Conservation (phyloP, 371 early-diverging fungal genomes). For the Mucor irregularis region DNA sequence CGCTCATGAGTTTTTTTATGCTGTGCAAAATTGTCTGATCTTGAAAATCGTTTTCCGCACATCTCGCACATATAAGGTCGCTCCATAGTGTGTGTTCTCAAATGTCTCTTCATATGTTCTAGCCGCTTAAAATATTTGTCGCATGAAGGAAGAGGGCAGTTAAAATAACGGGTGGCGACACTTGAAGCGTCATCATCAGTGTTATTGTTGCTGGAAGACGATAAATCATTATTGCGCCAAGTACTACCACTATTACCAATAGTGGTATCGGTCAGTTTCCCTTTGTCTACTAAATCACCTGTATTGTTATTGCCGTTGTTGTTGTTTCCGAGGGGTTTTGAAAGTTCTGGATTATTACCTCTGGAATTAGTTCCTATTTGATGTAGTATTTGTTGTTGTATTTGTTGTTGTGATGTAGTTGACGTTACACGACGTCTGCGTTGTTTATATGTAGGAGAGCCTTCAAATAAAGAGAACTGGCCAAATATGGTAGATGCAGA, state of each 20-base stretch:
- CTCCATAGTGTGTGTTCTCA: constrained; percentile 82
- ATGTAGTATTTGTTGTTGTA: constrained; percentile 11
- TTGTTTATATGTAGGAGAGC: constrained; percentile 74
- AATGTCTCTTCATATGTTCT: constrained; percentile 90
- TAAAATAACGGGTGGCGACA: not conserved
- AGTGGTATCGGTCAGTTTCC: too few relatives aligned
- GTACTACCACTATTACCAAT: too few relatives aligned
- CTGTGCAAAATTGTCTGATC: constrained; percentile 73
- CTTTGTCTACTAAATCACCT: not conserved
- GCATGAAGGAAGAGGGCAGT: constrained; percentile 51
- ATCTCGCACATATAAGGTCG: constrained; percentile 71
- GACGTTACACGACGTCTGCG: constrained; percentile 61
- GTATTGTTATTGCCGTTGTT: not conserved
- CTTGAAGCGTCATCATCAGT: not conserved
- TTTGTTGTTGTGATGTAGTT: not conserved
- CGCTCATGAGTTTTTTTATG: constrained; percentile 64
- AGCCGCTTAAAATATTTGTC: constrained; percentile 70
- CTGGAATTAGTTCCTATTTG: not conserved
- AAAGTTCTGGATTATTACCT: not conserved
- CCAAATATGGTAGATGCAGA: constrained; percentile 55
- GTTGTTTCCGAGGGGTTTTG: not conserved
- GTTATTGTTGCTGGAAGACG: not conserved
- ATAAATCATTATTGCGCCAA: too few relatives aligned
- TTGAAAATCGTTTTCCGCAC: constrained; percentile 78
- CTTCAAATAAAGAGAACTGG: constrained; percentile 69